These are phyloP conservation scores for Ramularia collo-cygni DNA, from an alignment of 2,329 filamentous ascomycete genomes.

Conservation along the genomic window DNA sequence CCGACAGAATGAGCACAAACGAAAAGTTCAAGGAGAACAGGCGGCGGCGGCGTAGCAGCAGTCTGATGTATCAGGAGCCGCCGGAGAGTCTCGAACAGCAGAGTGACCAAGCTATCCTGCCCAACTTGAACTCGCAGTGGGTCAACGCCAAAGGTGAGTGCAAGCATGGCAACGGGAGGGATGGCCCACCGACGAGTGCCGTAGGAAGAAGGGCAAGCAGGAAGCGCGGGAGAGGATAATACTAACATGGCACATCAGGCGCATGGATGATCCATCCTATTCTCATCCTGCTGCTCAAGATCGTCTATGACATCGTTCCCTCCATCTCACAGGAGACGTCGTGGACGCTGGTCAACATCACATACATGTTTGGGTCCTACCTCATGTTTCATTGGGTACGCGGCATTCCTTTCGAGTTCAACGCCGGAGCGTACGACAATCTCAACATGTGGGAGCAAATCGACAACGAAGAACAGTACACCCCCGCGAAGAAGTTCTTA, in stretches of 20 bases:
- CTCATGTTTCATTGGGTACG: conserved; percentile 99
- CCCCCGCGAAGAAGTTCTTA: conserved; percentile 96
- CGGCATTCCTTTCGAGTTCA: conserved; percentile 97
- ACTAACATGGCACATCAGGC: conserved; percentile 48
- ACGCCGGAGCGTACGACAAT: conserved; percentile 96
- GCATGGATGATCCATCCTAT: conserved; percentile 98
- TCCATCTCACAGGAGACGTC: conserved; percentile 96
- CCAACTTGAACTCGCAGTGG: conserved; percentile 97
- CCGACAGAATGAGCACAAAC: conserved; percentile 47
- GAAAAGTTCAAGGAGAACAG: conserved; percentile 42
- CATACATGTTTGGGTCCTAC: conserved; percentile 98
- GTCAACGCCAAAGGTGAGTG: conserved; percentile 90
- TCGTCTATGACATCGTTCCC: conserved; percentile 93
- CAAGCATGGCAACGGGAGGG: neutral
- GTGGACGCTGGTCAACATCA: conserved; percentile 97
- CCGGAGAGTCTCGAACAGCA: conserved; percentile 95
- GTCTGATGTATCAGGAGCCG: conserved; percentile 96
- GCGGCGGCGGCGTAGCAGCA: conserved; percentile 90
- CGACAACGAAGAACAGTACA: conserved; percentile 97
- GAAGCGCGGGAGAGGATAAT: conserved; percentile 10
- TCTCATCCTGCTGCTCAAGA: conserved; percentile 83
- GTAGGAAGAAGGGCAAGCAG: conserved; percentile 3
- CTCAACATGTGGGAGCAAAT: conserved; percentile 99
- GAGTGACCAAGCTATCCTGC: conserved; percentile 88
- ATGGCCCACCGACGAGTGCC: neutral